A percentile compares a stretch with the other conserved stretches of the same genome.
These are phyloP conservation scores for Linnemannia elongata DNA, from an alignment of 192 early-diverging fungal species.

Conservation along the genomic window DNA sequence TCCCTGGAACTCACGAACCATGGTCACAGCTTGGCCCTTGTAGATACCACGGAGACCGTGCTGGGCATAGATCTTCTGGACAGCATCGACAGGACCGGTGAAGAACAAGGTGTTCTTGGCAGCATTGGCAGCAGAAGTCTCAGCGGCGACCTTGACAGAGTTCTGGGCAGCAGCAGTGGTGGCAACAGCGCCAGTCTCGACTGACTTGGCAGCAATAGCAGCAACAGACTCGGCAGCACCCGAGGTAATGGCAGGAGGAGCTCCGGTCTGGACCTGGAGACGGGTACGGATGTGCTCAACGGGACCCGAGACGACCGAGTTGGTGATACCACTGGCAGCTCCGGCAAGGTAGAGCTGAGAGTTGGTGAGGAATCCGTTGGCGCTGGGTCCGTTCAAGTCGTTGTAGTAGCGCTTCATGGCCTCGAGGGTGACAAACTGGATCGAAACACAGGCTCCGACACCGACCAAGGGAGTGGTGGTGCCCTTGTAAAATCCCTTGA, in stretches of 20 bases:
- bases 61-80: constrained; percentile 80
- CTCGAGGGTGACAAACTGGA: constrained; percentile 94
- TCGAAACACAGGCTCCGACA: constrained; percentile 96
- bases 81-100: constrained; percentile 87
- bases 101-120: constrained; percentile 60
- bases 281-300: constrained; percentile 97
- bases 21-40: constrained; percentile 91
- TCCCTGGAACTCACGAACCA: constrained; percentile 91
- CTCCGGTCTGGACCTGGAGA: constrained; percentile 91
- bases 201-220: constrained; percentile 17
- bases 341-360: constrained; percentile 90
- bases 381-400: constrained; percentile 64
- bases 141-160: constrained; percentile 18
- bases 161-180: constrained; percentile 2
- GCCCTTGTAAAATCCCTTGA: constrained; percentile 92
- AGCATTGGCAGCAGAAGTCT: constrained; percentile 3
- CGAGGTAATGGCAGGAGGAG: constrained; percentile 47
- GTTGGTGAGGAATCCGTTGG: constrained; percentile 70
- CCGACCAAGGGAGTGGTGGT: constrained; percentile 95
- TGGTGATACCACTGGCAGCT: constrained; percentile 88
- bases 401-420: constrained; percentile 87
- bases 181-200: constrained; percentile 1
- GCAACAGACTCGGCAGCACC: constrained; percentile 30
- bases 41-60: constrained; percentile 88
- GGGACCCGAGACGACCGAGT: constrained; percentile 90